phyloP scores from a whole-genome alignment of 164 flowering plant species.

The Paratinospora sagittata region DNA sequence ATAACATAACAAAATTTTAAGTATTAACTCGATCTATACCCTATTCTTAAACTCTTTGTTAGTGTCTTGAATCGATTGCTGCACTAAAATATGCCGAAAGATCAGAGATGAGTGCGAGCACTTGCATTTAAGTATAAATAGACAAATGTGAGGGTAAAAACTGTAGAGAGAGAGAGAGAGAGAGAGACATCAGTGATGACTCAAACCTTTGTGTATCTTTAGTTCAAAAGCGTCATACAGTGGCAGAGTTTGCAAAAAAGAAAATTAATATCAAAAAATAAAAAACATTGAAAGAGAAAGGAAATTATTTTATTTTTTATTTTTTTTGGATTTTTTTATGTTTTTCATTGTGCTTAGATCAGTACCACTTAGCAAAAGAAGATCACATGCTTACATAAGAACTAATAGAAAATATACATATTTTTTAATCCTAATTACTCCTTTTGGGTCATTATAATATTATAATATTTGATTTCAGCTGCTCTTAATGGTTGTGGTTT shows the following conservation, averaged over 20 bases:
- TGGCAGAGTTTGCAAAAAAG: neutral
- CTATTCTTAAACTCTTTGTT: neutral
- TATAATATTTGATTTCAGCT: neutral
- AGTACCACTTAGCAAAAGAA: no score
- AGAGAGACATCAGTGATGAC: constrained; percentile 1
- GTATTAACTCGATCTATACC: neutral
- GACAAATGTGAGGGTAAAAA: neutral
- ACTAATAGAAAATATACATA: no score
- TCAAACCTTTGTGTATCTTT: neutral
- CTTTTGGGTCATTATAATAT: neutral
- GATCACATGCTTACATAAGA: no score
- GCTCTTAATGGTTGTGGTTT: neutral
- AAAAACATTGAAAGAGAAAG: neutral
- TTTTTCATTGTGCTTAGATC: no score
- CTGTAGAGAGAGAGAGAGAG: neutral
- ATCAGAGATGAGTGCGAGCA: neutral
- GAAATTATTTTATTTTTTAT: no score
- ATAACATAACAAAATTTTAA: neutral
- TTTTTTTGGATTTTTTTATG: no score
- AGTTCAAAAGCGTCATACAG: neutral
- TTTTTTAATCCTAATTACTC: neutral
- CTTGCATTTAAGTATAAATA: neutral
- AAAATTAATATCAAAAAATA: neutral
- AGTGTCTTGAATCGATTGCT: neutral
- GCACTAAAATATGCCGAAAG: neutral